Conservation (phyloP, 805 yeast species). For the Isabelozyma pseudorhagii region DNA sequence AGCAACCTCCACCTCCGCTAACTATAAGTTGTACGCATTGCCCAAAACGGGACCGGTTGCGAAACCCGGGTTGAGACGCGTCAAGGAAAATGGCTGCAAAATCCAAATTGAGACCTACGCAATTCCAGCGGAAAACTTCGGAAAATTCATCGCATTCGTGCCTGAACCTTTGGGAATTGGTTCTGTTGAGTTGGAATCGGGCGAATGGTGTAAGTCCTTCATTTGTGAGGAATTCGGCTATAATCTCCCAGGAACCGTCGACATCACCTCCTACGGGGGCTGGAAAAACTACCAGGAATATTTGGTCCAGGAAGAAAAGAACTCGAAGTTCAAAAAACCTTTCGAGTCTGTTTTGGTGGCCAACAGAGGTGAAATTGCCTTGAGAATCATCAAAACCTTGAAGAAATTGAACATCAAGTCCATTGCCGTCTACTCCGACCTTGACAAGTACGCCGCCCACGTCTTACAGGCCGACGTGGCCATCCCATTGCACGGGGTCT, state of each 20-base stretch:
- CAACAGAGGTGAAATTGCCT: constrained; percentile 97
- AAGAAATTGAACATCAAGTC: constrained; percentile 75
- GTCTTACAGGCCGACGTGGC: constrained; percentile 81
- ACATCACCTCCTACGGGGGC: constrained; percentile 85
- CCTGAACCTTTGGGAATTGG: constrained; percentile 97
- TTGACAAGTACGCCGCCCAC: constrained; percentile 86
- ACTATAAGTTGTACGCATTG: constrained; percentile 77
- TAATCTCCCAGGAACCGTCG: constrained; percentile 63
- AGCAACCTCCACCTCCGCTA: constrained; percentile 64
- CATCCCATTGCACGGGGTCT: constrained; percentile 70
- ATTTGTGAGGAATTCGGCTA: constrained; percentile 93
- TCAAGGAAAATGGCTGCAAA: constrained; percentile 48
- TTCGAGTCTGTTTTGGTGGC: constrained; percentile 88
- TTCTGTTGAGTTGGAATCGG: constrained; percentile 75
- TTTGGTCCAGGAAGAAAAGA: constrained; percentile 20
- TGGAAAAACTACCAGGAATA: constrained; percentile 67
- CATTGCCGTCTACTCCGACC: constrained; percentile 87
- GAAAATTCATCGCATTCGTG: constrained; percentile 80
- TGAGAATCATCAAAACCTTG: constrained; percentile 84
- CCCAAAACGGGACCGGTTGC: constrained; percentile 78
- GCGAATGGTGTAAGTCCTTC: constrained; percentile 86
- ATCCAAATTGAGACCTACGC: constrained; percentile 82
- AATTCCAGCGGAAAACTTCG: constrained; percentile 74
- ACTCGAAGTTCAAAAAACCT: constrained; percentile 44
- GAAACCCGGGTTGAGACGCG: constrained; percentile 88